Conservation (phyloP, 768 basidiomycete genomes). For the Kwoniella botswanensis region DNA sequence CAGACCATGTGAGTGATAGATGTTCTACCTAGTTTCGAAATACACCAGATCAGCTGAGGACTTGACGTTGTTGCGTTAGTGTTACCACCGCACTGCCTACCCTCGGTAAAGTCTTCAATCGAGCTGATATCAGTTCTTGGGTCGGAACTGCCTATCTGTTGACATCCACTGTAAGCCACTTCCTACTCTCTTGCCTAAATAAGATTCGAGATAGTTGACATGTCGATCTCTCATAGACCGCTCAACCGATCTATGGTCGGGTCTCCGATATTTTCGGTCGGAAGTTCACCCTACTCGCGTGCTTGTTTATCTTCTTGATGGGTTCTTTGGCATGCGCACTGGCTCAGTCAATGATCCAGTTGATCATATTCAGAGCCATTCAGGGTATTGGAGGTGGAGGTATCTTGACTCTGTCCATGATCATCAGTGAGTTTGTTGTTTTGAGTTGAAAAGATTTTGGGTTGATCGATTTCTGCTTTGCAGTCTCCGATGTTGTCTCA, state of each 20-base stretch:
- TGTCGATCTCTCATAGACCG: slow-evolving; percentile 55
- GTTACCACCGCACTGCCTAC: slow-evolving; percentile 77
- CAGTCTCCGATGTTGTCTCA: slow-evolving; percentile 70
- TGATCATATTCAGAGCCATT: slow-evolving; percentile 73
- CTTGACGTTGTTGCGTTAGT: slow-evolving; percentile 20
- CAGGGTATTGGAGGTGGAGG: slow-evolving; percentile 75
- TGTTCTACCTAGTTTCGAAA: neutral
- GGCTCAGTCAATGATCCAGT: slow-evolving; percentile 66
- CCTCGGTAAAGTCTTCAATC: slow-evolving; percentile 69
- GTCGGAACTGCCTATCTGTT: slow-evolving; percentile 75
- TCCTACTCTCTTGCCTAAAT: neutral
- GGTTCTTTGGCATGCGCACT: slow-evolving; percentile 73
- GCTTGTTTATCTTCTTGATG: slow-evolving; percentile 69
- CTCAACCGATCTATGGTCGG: slow-evolving; percentile 63
- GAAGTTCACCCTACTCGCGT: slow-evolving; percentile 66
- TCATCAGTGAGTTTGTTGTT: slow-evolving; percentile 62
- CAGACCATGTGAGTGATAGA: slow-evolving; percentile 65
- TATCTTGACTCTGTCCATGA: slow-evolving; percentile 72
- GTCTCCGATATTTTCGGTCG: slow-evolving; percentile 61
- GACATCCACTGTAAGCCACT: slow-evolving; percentile 58
- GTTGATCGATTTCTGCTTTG: neutral
- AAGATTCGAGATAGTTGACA: neutral
- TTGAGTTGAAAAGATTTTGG: neutral
- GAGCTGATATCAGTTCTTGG: slow-evolving; percentile 71
- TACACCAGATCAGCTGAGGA: neutral